A percentile compares a stretch with the other conserved stretches of the same genome.
Evolutionary conservation across 1,139 yeast genomes (phyloP).

Genomic region (Chernovozyma aurita): DNA sequence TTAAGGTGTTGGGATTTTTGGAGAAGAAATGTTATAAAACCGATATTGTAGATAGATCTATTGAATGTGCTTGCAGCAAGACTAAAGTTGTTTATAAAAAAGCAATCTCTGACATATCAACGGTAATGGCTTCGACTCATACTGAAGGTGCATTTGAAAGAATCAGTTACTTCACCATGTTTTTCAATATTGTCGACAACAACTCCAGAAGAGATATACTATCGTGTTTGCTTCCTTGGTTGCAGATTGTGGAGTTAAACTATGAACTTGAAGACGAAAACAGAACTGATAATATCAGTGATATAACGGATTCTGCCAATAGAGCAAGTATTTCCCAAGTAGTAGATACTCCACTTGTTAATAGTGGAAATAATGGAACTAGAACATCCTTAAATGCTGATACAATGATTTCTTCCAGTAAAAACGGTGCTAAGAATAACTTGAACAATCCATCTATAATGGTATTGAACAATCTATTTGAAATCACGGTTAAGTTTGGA

Average conservation of each 20-base stretch:
- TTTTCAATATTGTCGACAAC: slow-evolving; percentile 57
- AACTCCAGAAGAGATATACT: slow-evolving; percentile 68
- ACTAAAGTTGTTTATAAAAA: slow-evolving; percentile 75
- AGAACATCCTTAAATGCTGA: neutral
- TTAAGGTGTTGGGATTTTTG: slow-evolving; percentile 50
- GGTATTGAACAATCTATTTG: slow-evolving; percentile 81
- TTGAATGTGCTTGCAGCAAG: slow-evolving; percentile 59
- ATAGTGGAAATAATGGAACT: too few species aligned
- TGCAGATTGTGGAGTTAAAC: slow-evolving; percentile 64
- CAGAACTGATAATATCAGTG: slow-evolving; percentile 12
- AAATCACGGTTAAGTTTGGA: slow-evolving; percentile 75
- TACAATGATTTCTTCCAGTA: neutral
- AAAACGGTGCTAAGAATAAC: slow-evolving; percentile 8
- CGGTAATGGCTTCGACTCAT: slow-evolving; percentile 48
- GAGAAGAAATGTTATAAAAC: slow-evolving; percentile 52
- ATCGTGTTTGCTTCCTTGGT: slow-evolving; percentile 85
- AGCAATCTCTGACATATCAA: slow-evolving; percentile 66
- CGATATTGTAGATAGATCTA: slow-evolving; percentile 40
- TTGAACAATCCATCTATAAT: slow-evolving; percentile 56
- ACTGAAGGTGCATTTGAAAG: slow-evolving; percentile 56
- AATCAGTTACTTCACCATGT: slow-evolving; percentile 69
- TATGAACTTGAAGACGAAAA: slow-evolving; percentile 26
- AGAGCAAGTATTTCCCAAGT: neutral
- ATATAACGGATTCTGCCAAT: neutral
- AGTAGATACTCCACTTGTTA: neutral